A percentile compares a stretch with the other conserved stretches of the same genome.
Evolutionary conservation across 1,284 basidiomycete species (phyloP).

Genomic region (Ustilago cynodontis): DNA sequence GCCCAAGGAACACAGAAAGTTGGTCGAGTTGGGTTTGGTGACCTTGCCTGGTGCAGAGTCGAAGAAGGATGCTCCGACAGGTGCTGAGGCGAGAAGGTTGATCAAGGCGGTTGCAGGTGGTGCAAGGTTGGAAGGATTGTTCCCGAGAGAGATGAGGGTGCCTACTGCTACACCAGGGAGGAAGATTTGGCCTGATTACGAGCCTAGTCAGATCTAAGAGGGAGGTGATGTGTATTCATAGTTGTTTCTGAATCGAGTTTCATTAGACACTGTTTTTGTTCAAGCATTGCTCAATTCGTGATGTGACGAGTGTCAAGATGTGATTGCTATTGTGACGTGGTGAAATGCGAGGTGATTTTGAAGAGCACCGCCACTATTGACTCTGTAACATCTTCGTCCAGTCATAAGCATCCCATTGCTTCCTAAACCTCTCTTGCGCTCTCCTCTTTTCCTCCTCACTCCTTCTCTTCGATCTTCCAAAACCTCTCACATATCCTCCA

Average conservation of each 20-base stretch:
- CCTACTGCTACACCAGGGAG: constrained; percentile 62
- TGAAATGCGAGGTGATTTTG: neutral
- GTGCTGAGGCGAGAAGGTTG: constrained; percentile 49
- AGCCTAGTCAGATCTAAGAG: constrained; percentile 9
- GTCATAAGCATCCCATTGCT: constrained; percentile 70
- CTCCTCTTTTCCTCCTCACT: constrained; percentile 79
- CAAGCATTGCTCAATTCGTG: neutral
- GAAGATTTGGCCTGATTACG: constrained; percentile 52
- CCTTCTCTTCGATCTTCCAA: constrained; percentile 73
- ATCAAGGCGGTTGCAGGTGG: constrained; percentile 53
- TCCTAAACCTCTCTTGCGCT: constrained; percentile 74
- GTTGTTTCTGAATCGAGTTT: neutral
- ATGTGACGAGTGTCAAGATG: neutral
- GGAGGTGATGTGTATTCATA: constrained; percentile 9
- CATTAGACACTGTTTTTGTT: neutral
- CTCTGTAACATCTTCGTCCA: constrained; percentile 70
- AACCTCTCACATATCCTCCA: constrained; percentile 18
- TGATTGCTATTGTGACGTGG: neutral
- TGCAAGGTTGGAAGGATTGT: constrained; percentile 62
- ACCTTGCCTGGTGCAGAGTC: constrained; percentile 22
- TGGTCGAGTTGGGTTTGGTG: constrained; percentile 58
- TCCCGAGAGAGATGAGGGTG: constrained; percentile 66
- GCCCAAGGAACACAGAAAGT: constrained; percentile 59
- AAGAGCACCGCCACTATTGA: too few relatives aligned
- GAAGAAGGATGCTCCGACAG: constrained; percentile 42